A percentile compares a stretch with the other conserved stretches of the same genome.
phyloP scores from a whole-genome alignment of 2,329 filamentous ascomycete genomes.

The Thelonectria blattea region DNA sequence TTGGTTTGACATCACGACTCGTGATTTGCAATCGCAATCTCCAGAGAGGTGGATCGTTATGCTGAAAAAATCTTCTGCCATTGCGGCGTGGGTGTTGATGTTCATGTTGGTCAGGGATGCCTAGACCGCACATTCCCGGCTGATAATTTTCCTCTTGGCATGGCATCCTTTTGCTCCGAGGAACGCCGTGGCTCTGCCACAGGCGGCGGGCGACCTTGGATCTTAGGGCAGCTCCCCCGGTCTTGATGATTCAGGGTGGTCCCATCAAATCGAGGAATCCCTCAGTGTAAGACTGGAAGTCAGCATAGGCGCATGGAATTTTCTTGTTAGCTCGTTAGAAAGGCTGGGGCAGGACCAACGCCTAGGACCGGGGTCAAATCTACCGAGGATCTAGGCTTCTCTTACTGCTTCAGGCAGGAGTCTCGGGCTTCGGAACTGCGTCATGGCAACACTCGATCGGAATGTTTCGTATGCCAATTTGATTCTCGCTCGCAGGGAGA shows the following conservation, averaged over 20 bases:
- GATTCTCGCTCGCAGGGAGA: conserved; percentile 19
- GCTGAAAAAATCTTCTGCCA: conserved; percentile 33
- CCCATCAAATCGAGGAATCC: conserved; percentile 20
- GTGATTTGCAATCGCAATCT: conserved; percentile 31
- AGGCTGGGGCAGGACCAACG: conserved; percentile 18
- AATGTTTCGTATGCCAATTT: conserved; percentile 22
- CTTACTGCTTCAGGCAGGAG: conserved; percentile 23
- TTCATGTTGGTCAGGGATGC: conserved; percentile 33
- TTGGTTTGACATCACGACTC: conserved; percentile 20
- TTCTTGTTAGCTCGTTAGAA: conserved; percentile 20
- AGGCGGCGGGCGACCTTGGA: conserved; percentile 13
- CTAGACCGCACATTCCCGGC: conserved; percentile 34
- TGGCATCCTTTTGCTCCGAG: conserved; percentile 14
- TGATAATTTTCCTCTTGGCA: conserved; percentile 28
- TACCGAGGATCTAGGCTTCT: conserved; percentile 17
- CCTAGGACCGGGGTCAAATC: conserved; percentile 23
- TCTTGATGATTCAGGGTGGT: conserved; percentile 20
- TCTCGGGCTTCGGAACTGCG: conserved; percentile 27
- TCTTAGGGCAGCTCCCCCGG: conserved; percentile 19
- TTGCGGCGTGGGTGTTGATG: conserved; percentile 24
- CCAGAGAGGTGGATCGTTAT: conserved; percentile 35
- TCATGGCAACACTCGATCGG: conserved; percentile 23
- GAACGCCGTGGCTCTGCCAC: conserved; percentile 17
- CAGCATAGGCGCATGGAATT: conserved; percentile 27
- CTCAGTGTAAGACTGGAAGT: conserved; percentile 16